These are phyloP conservation scores for Chernovozyma sophiae-reginae DNA, from an alignment of 1,139 yeast genomes.

Conservation along the genomic window DNA sequence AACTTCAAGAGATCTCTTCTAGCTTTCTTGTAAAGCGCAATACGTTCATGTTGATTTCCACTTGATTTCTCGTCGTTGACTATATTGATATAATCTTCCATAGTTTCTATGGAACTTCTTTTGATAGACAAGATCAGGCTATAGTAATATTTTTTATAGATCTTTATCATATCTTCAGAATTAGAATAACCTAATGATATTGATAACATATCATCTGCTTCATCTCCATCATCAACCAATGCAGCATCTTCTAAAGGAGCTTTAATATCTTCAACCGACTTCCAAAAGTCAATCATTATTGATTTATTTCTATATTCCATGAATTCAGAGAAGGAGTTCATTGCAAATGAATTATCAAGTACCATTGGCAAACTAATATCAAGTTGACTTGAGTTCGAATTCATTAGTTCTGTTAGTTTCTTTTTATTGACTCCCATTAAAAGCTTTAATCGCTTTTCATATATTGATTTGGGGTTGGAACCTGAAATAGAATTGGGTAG, in stretches of 20 bases:
- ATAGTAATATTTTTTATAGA: constrained; percentile 42
- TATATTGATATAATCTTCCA: constrained; percentile 27
- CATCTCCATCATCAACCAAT: constrained; percentile 16
- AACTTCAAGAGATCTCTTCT: constrained; percentile 53
- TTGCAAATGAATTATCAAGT: constrained; percentile 7
- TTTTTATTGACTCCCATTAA: constrained; percentile 11
- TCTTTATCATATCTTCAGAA: constrained; percentile 43
- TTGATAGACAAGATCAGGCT: constrained; percentile 23
- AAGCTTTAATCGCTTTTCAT: constrained; percentile 10
- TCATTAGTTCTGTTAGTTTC: constrained; percentile 5
- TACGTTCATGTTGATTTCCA: not conserved
- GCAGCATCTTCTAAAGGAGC: constrained; percentile 63
- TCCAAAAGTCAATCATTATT: constrained; percentile 57
- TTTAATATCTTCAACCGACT: constrained; percentile 60
- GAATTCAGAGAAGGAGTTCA: constrained; percentile 44
- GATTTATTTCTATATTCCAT: constrained; percentile 47
- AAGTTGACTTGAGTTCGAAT: not conserved
- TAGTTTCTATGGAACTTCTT: constrained; percentile 20
- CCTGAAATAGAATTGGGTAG: not conserved
- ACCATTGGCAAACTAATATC: not conserved
- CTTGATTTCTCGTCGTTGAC: constrained; percentile 9
- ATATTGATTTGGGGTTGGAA: not conserved
- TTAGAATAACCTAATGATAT: constrained; percentile 38
- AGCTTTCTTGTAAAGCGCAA: constrained; percentile 38
- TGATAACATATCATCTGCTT: constrained; percentile 18